phyloP scores from a whole-genome alignment of 2,329 filamentous ascomycete genomes.

The Periconia sp. region DNA sequence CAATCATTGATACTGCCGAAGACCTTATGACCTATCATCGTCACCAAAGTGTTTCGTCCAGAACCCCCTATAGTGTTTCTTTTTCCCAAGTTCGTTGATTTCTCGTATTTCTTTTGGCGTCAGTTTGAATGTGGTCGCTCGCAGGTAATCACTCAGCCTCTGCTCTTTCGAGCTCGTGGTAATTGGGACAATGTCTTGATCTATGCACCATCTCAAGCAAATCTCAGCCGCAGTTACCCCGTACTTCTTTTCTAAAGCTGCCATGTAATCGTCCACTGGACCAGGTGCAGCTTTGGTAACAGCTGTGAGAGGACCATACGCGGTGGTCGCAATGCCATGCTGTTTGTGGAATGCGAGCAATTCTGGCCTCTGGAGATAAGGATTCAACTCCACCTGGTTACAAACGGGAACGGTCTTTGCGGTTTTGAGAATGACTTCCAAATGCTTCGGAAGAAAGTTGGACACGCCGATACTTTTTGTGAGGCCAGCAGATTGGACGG shows the following conservation, averaged over 20 bases:
- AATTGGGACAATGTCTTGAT: conserved; percentile 61
- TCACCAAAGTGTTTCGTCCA: conserved; percentile 57
- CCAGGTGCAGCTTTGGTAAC: conserved; percentile 58
- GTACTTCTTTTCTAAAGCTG: conserved; percentile 61
- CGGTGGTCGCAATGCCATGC: conserved; percentile 51
- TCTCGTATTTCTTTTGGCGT: conserved; percentile 59
- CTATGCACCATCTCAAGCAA: conserved; percentile 61
- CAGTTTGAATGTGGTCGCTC: conserved; percentile 59
- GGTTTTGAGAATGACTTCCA: conserved; percentile 56
- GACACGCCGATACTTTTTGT: conserved; percentile 64
- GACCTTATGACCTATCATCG: conserved; percentile 52
- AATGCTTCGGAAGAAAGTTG: conserved; percentile 57
- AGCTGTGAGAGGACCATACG: conserved; percentile 53
- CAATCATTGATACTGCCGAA: too few species aligned
- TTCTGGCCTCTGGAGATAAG: conserved; percentile 64
- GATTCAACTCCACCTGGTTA: conserved; percentile 72
- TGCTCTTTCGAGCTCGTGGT: conserved; percentile 64
- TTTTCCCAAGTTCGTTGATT: conserved; percentile 52
- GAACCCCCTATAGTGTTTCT: conserved; percentile 65
- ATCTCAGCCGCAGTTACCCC: conserved; percentile 60
- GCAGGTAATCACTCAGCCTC: conserved; percentile 59
- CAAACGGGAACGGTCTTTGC: conserved; percentile 61
- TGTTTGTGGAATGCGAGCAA: conserved; percentile 58
- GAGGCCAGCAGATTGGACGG: conserved; percentile 58
- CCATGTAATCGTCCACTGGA: conserved; percentile 57